A percentile compares a stretch with the other conserved stretches of the same genome.
Evolutionary conservation across 495 filamentous ascomycete species (phyloP).

Genomic region (Lophiostoma macrostomum): DNA sequence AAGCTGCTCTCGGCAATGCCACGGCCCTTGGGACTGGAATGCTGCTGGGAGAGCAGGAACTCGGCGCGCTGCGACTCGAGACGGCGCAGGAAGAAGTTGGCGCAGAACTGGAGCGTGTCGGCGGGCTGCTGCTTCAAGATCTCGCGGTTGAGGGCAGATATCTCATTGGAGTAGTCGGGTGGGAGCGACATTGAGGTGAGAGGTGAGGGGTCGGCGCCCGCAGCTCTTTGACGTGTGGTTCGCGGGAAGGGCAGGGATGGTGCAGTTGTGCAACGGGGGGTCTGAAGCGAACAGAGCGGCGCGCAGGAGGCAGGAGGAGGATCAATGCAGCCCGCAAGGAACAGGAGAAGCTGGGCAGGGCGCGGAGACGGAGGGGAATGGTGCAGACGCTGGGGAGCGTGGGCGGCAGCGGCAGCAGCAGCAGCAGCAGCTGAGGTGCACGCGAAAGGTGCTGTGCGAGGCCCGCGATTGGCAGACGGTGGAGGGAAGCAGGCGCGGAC

Average conservation of each 20-base stretch:
- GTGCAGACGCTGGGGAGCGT: not conserved
- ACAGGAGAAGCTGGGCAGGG: not conserved
- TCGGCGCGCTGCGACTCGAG: slow-evolving; percentile 58
- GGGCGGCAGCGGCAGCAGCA: slow-evolving; percentile 1
- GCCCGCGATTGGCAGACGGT: not conserved
- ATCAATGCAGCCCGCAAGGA: slow-evolving; percentile 1
- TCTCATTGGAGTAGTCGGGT: slow-evolving; percentile 56
- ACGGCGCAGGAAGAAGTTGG: slow-evolving; percentile 61
- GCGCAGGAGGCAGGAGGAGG: not conserved
- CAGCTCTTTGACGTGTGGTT: slow-evolving; percentile 34
- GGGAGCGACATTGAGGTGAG: slow-evolving; percentile 50
- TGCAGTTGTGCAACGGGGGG: slow-evolving; percentile 27
- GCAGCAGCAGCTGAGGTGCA: too few species aligned
- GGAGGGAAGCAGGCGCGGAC: too few species aligned
- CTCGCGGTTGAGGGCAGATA: slow-evolving; percentile 56
- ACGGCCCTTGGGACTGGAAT: slow-evolving; percentile 41
- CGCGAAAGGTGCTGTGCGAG: too few species aligned
- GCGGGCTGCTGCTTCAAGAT: slow-evolving; percentile 50
- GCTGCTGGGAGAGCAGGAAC: slow-evolving; percentile 46
- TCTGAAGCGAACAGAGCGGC: slow-evolving; percentile 27
- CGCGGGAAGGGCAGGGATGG: slow-evolving; percentile 33
- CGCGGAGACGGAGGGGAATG: not conserved
- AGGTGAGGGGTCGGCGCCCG: slow-evolving; percentile 28
- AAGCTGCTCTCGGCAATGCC: slow-evolving; percentile 57
- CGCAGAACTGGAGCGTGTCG: slow-evolving; percentile 66